A percentile compares a stretch with the other conserved stretches of the same genome.
phyloP scores from a whole-genome alignment of 257 asterid species.

The Mitragyna speciosa region DNA sequence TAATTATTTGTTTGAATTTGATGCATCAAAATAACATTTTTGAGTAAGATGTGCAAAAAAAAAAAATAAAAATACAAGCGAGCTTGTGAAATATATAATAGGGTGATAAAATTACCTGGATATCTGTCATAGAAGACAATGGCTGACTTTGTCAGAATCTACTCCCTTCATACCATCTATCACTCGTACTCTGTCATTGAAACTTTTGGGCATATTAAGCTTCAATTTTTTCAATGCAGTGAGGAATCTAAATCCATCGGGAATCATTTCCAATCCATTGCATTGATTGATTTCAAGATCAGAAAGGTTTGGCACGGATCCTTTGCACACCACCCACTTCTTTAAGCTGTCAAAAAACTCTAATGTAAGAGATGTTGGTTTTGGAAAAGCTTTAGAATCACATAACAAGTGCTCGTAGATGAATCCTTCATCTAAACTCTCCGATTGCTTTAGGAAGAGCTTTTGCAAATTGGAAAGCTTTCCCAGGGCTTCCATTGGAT shows the following conservation, averaged over 20 bases:
- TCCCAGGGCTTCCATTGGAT: neutral
- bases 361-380: neutral
- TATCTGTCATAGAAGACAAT: neutral
- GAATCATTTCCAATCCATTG: neutral
- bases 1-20: too few species aligned
- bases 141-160: neutral
- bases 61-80: too few species aligned
- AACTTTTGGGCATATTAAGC: rapidly evolving
- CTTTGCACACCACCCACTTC: neutral
- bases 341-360: neutral
- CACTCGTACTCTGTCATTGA: neutral
- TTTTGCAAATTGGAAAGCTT: neutral
- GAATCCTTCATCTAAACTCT: neutral
- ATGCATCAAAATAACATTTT: too few species aligned
- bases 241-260: neutral
- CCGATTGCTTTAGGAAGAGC: rapidly evolving
- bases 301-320: neutral
- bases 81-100: too few species aligned
- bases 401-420: neutral
- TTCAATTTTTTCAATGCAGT: neutral
- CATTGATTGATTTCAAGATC: rapidly evolving
- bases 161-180: neutral
- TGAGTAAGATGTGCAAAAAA: too few species aligned
- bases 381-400: neutral
- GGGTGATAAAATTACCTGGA: too few species aligned